These are phyloP conservation scores for Nemophila menziesii DNA, from an alignment of 257 asterid genomes.

Conservation along the genomic window DNA sequence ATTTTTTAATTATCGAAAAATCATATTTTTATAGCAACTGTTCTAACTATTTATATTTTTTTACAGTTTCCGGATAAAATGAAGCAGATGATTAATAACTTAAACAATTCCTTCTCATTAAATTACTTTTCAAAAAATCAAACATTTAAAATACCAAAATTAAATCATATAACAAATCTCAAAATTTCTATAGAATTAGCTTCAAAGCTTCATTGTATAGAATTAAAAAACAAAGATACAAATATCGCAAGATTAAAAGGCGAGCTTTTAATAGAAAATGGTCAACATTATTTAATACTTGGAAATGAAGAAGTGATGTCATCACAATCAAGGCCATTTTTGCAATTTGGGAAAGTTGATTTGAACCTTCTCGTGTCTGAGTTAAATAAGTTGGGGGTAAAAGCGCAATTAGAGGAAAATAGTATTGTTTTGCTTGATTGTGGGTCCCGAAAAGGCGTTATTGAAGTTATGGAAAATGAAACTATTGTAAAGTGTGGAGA, in stretches of 20 bases:
- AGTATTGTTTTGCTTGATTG: constrained; percentile 23
- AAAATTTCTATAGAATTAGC: constrained; percentile 43
- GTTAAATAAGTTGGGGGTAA: constrained; percentile 37
- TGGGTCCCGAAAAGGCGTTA: constrained; percentile 36
- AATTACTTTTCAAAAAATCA: constrained; percentile 37
- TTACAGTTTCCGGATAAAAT: constrained; percentile 53
- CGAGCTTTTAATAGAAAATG: constrained; percentile 44
- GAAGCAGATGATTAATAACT: constrained; percentile 23
- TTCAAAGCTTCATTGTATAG: constrained; percentile 26
- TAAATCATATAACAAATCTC: constrained; percentile 24
- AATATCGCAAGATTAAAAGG: constrained; percentile 39
- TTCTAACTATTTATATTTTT: neutral
- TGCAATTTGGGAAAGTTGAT: constrained; percentile 38
- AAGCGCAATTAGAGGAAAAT: constrained; percentile 17
- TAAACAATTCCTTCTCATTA: constrained; percentile 24
- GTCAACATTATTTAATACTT: constrained; percentile 27
- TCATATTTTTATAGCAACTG: neutral
- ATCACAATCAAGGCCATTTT: constrained; percentile 24
- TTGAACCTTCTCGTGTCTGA: constrained; percentile 18
- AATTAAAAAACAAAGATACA: constrained; percentile 24
- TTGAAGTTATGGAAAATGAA: constrained; percentile 27
- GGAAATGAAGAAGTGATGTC: constrained; percentile 23
- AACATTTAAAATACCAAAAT: constrained; percentile 31
- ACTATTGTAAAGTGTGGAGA: constrained; percentile 35
- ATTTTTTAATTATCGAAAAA: neutral